Percentiles rank a stretch among this genome's conserved stretches.
Conservation (phyloP, 495 filamentous ascomycete genomes). For the Hypoxylon subgilvum region DNA sequence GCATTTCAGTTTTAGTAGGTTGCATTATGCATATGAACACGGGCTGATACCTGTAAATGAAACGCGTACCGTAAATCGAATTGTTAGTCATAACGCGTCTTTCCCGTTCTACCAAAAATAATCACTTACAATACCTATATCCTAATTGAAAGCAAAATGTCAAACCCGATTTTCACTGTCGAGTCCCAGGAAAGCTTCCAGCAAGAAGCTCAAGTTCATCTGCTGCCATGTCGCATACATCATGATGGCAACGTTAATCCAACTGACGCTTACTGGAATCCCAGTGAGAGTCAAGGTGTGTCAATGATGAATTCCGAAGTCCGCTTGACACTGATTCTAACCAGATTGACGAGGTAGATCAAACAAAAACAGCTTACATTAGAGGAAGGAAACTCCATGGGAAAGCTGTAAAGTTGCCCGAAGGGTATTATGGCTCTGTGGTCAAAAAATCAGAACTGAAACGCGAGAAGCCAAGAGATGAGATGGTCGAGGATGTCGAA, state of each 20-base stretch:
- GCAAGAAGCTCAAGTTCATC: conserved; percentile 69
- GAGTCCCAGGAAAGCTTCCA: conserved; percentile 22
- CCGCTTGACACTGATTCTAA: conserved; percentile 6
- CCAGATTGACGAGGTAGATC: conserved; percentile 37
- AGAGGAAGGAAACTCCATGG: conserved; percentile 83
- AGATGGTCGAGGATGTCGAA: conserved; percentile 46
- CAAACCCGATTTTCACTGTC: conserved; percentile 19
- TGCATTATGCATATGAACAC: no score
- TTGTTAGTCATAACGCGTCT: conserved; percentile 17
- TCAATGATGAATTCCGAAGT: not conserved
- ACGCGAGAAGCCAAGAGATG: conserved; percentile 31
- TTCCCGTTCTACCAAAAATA: no score
- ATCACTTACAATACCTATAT: no score
- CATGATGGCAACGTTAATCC: conserved; percentile 75
- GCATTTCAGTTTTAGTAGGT: not conserved
- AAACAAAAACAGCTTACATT: conserved; percentile 69
- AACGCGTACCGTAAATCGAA: no score
- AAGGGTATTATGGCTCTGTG: conserved; percentile 72
- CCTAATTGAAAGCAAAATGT: no score
- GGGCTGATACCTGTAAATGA: no score
- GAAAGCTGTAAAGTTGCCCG: conserved; percentile 68
- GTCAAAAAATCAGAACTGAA: conserved; percentile 43
- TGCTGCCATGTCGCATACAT: conserved; percentile 84
- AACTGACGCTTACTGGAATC: conserved; percentile 73
- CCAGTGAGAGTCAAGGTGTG: conserved; percentile 49